Base-by-base conservation (phyloP, 225 moss, liverwort and hornwort genomes). In the Takakia lepidozioides region DNA sequence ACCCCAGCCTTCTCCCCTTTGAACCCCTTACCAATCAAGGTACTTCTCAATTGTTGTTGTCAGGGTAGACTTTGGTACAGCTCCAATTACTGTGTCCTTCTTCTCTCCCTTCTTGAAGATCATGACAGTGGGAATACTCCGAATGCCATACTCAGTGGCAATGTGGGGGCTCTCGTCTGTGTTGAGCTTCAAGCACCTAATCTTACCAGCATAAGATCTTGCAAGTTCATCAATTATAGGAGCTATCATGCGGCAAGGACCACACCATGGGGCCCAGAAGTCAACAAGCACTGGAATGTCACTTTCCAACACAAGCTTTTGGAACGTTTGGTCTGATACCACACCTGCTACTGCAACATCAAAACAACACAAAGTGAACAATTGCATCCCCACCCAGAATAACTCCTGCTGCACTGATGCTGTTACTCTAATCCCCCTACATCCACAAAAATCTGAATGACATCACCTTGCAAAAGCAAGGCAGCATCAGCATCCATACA, bases 191-290 rank as follows among this genome's bases (percentile, higher is more conserved):
- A 92, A 55, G 70, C 92, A 92, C 72, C 72, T 80, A 19, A 92
- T 71, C 66, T 75, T 81, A 49, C 88, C 88, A 1, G 80, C 80
- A 37, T 88, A 88, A 40, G 74, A 48, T 74, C 69, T 88, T 30
- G 92, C 85, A 29, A 92, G 77, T 27, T 92, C 88, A 16, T 92
- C 88, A 29, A 92, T 88, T 0, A 92, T 55, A 2, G 92, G 92
- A 38, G 88, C 80, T 44, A 92, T 92, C 92, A 92, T 92, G 56
- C 92, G 85, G 66, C 92, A 92, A 5, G 92, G 92, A 23, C 92
- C 92, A 38, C 92, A 92, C 92, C 92, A 92, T 6, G 92, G 92
- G 7, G 92, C 92, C 92, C 92, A 92, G 60, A 92, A 92, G 46
- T 92, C 92, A 8, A 92, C 92, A 29, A 92, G 73, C 26, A 92